A percentile compares a stretch with the other conserved stretches of the same genome.
Evolutionary conservation across 139 green algal genomes (phyloP).

Genomic region (Diplosphaera chodatii): DNA sequence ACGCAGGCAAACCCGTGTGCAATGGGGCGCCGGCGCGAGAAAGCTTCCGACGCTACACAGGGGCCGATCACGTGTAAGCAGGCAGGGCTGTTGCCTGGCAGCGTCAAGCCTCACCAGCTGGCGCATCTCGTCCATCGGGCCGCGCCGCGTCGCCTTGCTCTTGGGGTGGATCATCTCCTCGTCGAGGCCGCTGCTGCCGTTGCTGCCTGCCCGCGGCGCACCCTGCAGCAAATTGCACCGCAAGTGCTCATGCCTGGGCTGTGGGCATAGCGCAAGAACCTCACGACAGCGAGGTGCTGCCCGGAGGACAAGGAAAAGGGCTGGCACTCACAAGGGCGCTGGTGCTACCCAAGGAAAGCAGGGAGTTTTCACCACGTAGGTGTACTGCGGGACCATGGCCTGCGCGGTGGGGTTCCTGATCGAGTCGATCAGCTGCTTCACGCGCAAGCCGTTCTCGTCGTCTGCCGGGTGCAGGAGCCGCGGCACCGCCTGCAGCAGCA

Average conservation of each 20-base stretch:
- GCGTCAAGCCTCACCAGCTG: conserved; percentile 77
- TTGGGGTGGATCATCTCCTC: conserved; percentile 7
- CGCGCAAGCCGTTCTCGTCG: neutral
- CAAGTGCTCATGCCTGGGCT: no score
- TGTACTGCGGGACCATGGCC: neutral
- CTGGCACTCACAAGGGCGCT: no score
- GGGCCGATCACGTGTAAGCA: no score
- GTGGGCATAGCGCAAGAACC: no score
- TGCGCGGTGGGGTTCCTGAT: neutral
- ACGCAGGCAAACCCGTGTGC: no score
- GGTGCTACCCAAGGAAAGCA: no score
- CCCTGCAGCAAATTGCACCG: no score
- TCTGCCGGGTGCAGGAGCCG: neutral
- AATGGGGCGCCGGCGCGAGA: no score
- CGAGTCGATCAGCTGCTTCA: neutral
- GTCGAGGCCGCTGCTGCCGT: neutral
- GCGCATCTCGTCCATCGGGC: conserved; percentile 89
- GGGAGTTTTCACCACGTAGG: neutral
- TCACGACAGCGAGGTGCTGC: no score
- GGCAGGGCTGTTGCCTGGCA: no score
- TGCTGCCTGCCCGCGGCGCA: neutral
- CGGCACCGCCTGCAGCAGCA: neutral
- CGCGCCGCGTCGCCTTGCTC: conserved; percentile 39
- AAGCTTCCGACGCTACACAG: no score
- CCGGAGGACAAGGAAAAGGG: no score